phyloP scores from a whole-genome alignment of 2,329 filamentous ascomycete genomes.

The Trichoderma atrobrunneum region DNA sequence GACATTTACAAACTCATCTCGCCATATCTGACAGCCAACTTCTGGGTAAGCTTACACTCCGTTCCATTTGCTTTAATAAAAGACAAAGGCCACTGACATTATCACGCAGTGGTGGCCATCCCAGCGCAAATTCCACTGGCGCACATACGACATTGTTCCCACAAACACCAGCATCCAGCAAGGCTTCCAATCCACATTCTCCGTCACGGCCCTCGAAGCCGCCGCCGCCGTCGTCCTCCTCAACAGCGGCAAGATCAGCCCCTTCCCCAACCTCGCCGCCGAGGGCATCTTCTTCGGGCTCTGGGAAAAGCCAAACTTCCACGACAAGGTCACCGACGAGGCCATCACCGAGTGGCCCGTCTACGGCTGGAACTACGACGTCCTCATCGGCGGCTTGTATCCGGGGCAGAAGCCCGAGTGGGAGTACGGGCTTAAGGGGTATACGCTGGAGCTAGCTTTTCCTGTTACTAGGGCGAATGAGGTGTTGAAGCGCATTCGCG shows the following conservation, averaged over 20 bases:
- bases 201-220: conserved; percentile 44
- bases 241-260: conserved; percentile 46
- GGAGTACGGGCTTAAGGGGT: conserved; percentile 47
- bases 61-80: not conserved
- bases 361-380: conserved; percentile 53
- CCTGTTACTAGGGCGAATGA: conserved; percentile 48
- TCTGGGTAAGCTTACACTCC: conserved; percentile 39
- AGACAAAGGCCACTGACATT: not conserved
- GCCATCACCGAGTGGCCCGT: conserved; percentile 47
- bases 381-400: conserved; percentile 51
- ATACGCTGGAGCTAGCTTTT: conserved; percentile 51
- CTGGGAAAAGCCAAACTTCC: conserved; percentile 53
- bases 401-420: conserved; percentile 47
- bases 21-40: conserved; percentile 50
- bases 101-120: conserved; percentile 49
- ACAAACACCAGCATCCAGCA: conserved; percentile 41
- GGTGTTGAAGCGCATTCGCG: conserved; percentile 46
- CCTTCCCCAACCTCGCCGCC: conserved; percentile 47
- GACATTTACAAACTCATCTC: conserved; percentile 50
- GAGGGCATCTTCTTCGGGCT: conserved; percentile 49
- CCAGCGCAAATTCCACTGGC: conserved; percentile 49
- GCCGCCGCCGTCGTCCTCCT: conserved; percentile 40
- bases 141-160: conserved; percentile 50
- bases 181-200: conserved; percentile 53
- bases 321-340: conserved; percentile 46